phyloP scores from a whole-genome alignment of 2,329 filamentous ascomycete species.

The Xylariaceae sp. region DNA sequence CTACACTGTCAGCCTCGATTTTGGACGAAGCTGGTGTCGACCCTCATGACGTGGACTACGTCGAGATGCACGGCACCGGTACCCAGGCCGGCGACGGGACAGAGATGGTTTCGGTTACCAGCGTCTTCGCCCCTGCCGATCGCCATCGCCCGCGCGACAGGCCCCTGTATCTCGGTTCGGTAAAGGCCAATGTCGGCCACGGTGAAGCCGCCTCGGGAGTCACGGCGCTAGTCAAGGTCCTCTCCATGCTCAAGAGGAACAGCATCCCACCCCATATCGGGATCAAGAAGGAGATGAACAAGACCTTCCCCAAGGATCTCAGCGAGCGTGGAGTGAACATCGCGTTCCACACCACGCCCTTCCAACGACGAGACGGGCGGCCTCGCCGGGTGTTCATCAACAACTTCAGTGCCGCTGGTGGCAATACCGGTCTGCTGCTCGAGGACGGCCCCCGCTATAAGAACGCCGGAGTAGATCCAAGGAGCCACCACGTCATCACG shows the following conservation, averaged over 20 bases:
- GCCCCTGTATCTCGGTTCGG: constrained; percentile 57
- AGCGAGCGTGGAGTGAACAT: constrained; percentile 54
- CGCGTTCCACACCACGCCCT: constrained; percentile 47
- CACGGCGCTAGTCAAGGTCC: constrained; percentile 58
- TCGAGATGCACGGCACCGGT: constrained; percentile 87
- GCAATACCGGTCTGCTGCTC: constrained; percentile 62
- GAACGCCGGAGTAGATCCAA: constrained; percentile 39
- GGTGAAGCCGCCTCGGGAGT: constrained; percentile 57
- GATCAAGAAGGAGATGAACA: constrained; percentile 61
- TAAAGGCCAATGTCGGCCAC: constrained; percentile 62
- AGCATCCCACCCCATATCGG: constrained; percentile 61
- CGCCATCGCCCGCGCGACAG: constrained; percentile 41
- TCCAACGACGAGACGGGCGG: constrained; percentile 42
- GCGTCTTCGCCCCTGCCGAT: constrained; percentile 44
- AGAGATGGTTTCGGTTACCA: constrained; percentile 73
- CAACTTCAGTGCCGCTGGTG: constrained; percentile 67
- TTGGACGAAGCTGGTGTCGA: constrained; percentile 69
- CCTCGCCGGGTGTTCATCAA: constrained; percentile 53
- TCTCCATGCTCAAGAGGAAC: constrained; percentile 60
- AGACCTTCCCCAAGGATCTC: constrained; percentile 52
- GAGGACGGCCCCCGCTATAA: constrained; percentile 50
- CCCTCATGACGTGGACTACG: constrained; percentile 71
- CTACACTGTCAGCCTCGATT: constrained; percentile 63
- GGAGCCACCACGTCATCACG: constrained; percentile 52
- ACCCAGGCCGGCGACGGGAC: constrained; percentile 79